phyloP scores from a whole-genome alignment of 2,329 filamentous ascomycete species.

The Gnomoniopsis smithogilvyi region DNA sequence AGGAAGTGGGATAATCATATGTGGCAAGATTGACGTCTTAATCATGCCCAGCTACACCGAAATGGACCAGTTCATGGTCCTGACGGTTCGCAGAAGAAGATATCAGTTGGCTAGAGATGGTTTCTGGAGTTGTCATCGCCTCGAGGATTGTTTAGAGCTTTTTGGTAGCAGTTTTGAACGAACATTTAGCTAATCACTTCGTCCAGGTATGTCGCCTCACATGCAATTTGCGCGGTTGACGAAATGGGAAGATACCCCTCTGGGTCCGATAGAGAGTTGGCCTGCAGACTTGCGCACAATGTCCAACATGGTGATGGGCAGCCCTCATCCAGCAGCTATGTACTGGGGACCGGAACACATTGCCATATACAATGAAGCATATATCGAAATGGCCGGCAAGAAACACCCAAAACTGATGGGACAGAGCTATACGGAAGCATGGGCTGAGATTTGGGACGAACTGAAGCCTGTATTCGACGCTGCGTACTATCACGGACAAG shows the following conservation, averaged over 20 bases:
- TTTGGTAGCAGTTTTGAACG: conserved; percentile 43
- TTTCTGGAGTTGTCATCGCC: no score
- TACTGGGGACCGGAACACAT: conserved; percentile 69
- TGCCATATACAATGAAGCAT: conserved; percentile 71
- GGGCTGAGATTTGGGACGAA: conserved; percentile 72
- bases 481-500: conserved; percentile 68
- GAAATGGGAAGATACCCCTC: conserved; percentile 69
- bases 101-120: no score
- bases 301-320: conserved; percentile 80
- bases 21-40: no score
- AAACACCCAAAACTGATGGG: conserved; percentile 78
- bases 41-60: no score
- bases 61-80: no score
- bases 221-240: conserved; percentile 69
- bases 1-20: no score
- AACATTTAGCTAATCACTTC: neutral
- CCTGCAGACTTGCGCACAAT: conserved; percentile 68
- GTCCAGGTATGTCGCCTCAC: conserved; percentile 58
- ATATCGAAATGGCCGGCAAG: conserved; percentile 57
- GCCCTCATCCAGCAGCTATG: conserved; percentile 70
- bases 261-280: conserved; percentile 77
- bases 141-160: neutral
- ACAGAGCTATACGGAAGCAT: conserved; percentile 62
- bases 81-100: no score
- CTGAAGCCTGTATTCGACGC: conserved; percentile 65